Evolutionary conservation across 257 asterid species (phyloP).

Genomic region (Fraxinus cuspidata): DNA sequence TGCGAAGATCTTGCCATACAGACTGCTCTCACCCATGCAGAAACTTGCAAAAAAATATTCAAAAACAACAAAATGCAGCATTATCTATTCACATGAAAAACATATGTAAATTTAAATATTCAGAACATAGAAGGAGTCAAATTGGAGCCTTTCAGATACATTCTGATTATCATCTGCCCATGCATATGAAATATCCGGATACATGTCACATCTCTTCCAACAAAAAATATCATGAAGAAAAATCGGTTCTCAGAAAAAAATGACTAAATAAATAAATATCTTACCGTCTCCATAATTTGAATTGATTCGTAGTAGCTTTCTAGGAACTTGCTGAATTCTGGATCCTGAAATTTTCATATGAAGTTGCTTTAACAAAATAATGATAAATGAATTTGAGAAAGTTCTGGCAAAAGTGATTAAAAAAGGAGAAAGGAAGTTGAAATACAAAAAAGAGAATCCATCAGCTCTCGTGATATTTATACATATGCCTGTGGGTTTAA

Average conservation of each 20-base stretch:
- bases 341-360: constrained; percentile 65
- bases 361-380: constrained; percentile 27
- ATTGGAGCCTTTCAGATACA: neutral
- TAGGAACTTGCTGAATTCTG: constrained; percentile 65
- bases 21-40: neutral
- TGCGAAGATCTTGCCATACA: too few relatives aligned
- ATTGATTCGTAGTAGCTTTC: constrained; percentile 48
- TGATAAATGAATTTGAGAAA: constrained; percentile 2
- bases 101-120: neutral
- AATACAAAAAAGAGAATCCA: neutral
- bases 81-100: neutral
- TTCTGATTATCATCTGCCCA: neutral
- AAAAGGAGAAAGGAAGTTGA: constrained; percentile 1
- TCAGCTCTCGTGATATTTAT: neutral
- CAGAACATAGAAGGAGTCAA: neutral
- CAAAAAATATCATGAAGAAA: neutral
- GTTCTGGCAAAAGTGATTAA: constrained; percentile 5
- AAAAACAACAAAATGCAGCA: neutral
- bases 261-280: constrained; percentile 24
- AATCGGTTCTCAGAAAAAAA: neutral
- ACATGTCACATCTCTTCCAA: neutral
- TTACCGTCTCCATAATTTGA: constrained; percentile 61
- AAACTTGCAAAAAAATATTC: neutral
- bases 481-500: neutral
- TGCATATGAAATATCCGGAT: constrained; percentile 2